Percentiles rank a stretch among this genome's conserved stretches.
Evolutionary conservation across 1,139 yeast species (phyloP).

Genomic region (Candida labiduridarum): DNA sequence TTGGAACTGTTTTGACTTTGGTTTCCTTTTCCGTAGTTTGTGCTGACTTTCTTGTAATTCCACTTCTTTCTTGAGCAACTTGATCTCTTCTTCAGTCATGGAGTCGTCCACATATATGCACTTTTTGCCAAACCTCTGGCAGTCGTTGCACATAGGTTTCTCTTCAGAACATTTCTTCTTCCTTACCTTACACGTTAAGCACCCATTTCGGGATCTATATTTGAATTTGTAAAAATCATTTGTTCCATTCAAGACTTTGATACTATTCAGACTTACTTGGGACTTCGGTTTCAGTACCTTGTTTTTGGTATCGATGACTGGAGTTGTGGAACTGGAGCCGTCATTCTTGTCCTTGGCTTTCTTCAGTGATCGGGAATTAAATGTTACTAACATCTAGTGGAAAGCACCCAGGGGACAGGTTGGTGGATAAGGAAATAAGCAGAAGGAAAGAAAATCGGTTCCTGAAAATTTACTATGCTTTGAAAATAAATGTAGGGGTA

Average conservation of each 20-base stretch:
- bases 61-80: conserved; percentile 26
- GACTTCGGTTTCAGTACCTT: conserved; percentile 2
- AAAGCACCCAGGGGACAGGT: background rate
- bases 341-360: background rate
- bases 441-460: background rate
- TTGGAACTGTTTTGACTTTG: conserved; percentile 13
- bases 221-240: conserved; percentile 16
- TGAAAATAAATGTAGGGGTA: background rate
- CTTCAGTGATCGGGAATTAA: conserved; percentile 16
- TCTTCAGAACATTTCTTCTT: conserved; percentile 75
- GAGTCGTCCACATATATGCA: conserved; percentile 47
- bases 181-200: conserved; percentile 69
- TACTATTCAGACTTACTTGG: background rate
- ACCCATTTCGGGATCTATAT: conserved; percentile 56
- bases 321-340: background rate
- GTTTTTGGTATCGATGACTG: background rate
- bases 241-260: conserved; percentile 15
- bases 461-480: background rate
- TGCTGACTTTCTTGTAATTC: conserved; percentile 32
- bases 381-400: conserved; percentile 20
- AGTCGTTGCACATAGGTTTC: conserved; percentile 62
- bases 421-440: background rate
- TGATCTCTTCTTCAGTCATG: conserved; percentile 32
- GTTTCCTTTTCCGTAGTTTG: conserved; percentile 38
- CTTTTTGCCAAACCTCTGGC: conserved; percentile 52